These are phyloP conservation scores for Solanum verrucosum DNA, from an alignment of 257 asterid genomes.

Conservation along the genomic window DNA sequence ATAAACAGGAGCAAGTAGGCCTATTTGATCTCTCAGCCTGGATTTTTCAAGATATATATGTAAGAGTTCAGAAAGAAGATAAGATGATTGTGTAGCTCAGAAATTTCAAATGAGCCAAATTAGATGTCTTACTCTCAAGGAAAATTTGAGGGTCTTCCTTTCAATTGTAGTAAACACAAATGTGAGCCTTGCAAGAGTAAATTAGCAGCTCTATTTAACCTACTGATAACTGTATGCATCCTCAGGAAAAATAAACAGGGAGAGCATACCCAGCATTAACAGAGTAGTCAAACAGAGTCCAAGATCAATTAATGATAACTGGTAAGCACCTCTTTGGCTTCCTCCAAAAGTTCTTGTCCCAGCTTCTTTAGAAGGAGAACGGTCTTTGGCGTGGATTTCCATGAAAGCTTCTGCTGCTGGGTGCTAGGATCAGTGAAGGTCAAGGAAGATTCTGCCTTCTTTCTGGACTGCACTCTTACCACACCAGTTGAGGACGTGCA, in stretches of 20 bases:
- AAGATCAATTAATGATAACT: not conserved
- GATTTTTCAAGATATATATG: not conserved
- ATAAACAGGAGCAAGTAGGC: not conserved
- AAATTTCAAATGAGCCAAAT: not conserved
- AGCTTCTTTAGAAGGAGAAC: conserved; percentile 84
- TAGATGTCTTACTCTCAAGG: not conserved
- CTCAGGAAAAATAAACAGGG: not conserved
- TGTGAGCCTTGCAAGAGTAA: not conserved
- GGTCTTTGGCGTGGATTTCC: conserved; percentile 95
- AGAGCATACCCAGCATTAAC: not conserved
- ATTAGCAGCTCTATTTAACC: not conserved
- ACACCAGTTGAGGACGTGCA: conserved; percentile 93
- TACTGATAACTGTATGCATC: not conserved
- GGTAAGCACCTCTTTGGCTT: conserved; percentile 82
- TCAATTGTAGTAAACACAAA: not conserved
- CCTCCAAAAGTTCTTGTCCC: conserved; percentile 91
- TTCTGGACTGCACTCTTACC: conserved; percentile 93
- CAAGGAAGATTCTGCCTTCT: conserved; percentile 95
- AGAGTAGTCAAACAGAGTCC: not conserved
- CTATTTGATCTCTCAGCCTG: not conserved
- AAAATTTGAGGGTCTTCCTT: not conserved
- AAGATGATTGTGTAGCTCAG: not conserved
- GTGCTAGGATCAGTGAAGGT: conserved; percentile 98
- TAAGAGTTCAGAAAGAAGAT: not conserved
- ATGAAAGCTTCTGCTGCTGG: conserved; percentile 97